phyloP scores from a whole-genome alignment of 371 early-diverging fungal genomes.

The Zopfochytrium polystomum region DNA sequence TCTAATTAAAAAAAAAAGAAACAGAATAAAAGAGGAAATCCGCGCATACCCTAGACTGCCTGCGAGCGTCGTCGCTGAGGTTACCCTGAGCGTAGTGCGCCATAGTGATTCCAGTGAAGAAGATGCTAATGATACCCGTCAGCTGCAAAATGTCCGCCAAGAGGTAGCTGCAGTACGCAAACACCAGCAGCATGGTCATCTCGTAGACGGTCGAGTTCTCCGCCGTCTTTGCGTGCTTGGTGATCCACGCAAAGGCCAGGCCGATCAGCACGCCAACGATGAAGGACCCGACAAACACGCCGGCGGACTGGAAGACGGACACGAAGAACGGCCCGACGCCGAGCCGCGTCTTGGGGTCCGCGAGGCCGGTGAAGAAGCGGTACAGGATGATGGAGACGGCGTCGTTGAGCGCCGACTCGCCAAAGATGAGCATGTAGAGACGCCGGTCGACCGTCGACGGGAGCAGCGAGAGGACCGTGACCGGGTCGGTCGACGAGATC shows the following conservation, averaged over 20 bases:
- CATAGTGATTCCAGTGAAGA: conserved; percentile 54
- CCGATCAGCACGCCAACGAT: conserved; percentile 44
- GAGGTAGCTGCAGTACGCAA: conserved; percentile 52
- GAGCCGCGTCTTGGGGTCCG: conserved; percentile 41
- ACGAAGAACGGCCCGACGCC: conserved; percentile 42
- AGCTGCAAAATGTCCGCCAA: conserved; percentile 45
- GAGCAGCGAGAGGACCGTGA: conserved; percentile 51
- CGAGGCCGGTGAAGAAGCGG: conserved; percentile 49
- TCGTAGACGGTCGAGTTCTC: conserved; percentile 45
- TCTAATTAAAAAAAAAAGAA: not conserved
- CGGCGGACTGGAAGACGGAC: conserved; percentile 38
- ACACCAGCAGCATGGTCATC: conserved; percentile 48
- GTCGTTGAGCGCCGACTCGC: conserved; percentile 57
- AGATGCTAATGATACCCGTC: conserved; percentile 55
- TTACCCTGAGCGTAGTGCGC: conserved; percentile 52
- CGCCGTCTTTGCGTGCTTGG: conserved; percentile 47
- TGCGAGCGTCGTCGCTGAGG: conserved; percentile 34
- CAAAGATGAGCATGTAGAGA: conserved; percentile 58
- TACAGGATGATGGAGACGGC: conserved; percentile 57
- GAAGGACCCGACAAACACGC: conserved; percentile 48
- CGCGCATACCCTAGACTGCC: conserved; percentile 34
- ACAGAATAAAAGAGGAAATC: conserved; percentile 4
- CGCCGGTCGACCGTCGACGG: conserved; percentile 46
- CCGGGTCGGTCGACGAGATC: conserved; percentile 58
- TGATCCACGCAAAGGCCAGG: conserved; percentile 47